Conservation (phyloP, 108 stramenopile species). For the Cyclostephanos invisitatus region DNA sequence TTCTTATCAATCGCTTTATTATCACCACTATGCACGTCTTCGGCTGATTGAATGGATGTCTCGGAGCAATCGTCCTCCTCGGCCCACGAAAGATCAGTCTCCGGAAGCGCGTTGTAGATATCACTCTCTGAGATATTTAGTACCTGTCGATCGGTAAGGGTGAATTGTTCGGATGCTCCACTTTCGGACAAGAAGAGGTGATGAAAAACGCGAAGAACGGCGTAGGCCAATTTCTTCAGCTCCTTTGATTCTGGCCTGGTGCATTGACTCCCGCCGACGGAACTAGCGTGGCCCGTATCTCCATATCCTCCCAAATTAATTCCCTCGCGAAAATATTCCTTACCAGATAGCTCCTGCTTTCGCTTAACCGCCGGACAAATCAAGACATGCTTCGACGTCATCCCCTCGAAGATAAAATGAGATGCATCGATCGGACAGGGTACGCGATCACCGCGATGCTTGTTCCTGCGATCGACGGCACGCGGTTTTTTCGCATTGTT, state of each 20-base stretch:
- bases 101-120: constrained; percentile 58
- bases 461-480: constrained; percentile 6
- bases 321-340: constrained; percentile 54
- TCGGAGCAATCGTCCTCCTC: constrained; percentile 45
- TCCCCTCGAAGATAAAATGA: constrained; percentile 72
- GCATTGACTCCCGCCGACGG: constrained; percentile 6
- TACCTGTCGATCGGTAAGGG: constrained; percentile 22
- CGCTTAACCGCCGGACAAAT: constrained; percentile 70
- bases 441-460: constrained; percentile 61
- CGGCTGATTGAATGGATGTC: background rate
- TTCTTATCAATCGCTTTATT: background rate
- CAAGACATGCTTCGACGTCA: constrained; percentile 57
- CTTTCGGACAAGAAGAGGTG: constrained; percentile 42
- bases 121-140: constrained; percentile 46
- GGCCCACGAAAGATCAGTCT: constrained; percentile 55
- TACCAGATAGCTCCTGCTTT: constrained; percentile 35
- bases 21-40: constrained; percentile 1
- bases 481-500: constrained; percentile 6
- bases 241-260: constrained; percentile 21
- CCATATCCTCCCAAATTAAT: constrained; percentile 79
- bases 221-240: constrained; percentile 57
- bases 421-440: constrained; percentile 88
- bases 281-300: constrained; percentile 15
- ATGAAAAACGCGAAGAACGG: constrained; percentile 61
- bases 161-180: background rate